Conservation (phyloP, 2,329 filamentous ascomycete genomes). For the Neonectria faginata region DNA sequence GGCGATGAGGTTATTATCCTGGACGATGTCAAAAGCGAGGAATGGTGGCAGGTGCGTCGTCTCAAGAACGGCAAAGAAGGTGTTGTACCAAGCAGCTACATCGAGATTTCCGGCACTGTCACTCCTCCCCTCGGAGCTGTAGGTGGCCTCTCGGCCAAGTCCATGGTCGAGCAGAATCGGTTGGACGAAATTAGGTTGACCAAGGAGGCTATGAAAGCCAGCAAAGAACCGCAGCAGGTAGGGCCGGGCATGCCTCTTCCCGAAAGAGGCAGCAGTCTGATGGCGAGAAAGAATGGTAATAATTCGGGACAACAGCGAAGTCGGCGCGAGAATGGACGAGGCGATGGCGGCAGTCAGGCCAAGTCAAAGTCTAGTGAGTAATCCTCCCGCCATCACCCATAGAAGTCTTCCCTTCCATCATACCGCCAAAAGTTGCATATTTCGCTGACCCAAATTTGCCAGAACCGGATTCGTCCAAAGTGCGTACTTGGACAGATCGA, state of each 20-base stretch:
- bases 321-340: constrained; percentile 74
- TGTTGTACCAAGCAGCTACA: constrained; percentile 95
- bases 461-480: constrained; percentile 87
- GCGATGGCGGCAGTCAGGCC: constrained; percentile 64
- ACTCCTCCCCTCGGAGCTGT: constrained; percentile 60
- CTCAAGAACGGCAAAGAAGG: constrained; percentile 94
- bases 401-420: background rate
- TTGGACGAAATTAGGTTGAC: constrained; percentile 86
- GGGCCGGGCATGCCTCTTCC: constrained; percentile 81
- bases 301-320: constrained; percentile 77
- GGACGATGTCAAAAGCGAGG: constrained; percentile 91
- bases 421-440: background rate
- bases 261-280: constrained; percentile 82
- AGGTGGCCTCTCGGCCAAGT: constrained; percentile 66
- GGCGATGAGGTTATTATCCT: constrained; percentile 92
- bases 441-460: constrained; percentile 30
- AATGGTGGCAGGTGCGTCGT: constrained; percentile 97
- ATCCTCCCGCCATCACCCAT: background rate
- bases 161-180: constrained; percentile 80
- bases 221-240: constrained; percentile 73
- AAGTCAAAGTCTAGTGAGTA: constrained; percentile 78
- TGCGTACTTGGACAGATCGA: constrained; percentile 94
- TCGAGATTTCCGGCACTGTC: constrained; percentile 83
- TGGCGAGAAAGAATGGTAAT: constrained; percentile 74
- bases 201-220: constrained; percentile 79